Conservation (phyloP, 805 yeast species). For the fission yeast (Schizosaccharomyces pombe) region DNA sequence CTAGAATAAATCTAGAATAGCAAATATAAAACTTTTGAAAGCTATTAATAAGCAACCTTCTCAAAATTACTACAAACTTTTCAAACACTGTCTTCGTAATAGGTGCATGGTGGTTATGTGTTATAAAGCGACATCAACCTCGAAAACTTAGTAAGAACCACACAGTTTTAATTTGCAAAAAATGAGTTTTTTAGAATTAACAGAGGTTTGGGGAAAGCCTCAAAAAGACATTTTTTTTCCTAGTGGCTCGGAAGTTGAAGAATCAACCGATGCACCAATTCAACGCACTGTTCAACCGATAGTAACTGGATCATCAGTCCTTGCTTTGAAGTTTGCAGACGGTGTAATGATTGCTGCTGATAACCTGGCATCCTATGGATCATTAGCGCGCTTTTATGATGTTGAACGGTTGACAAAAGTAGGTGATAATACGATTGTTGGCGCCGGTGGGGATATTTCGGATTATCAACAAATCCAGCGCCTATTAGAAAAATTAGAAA, state of each 20-base stretch:
- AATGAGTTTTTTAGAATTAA: neutral
- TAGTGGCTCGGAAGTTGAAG: neutral
- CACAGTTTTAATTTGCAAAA: neutral
- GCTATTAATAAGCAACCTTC: too few species aligned
- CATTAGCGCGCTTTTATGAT: slow-evolving; percentile 64
- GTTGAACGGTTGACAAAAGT: slow-evolving; percentile 67
- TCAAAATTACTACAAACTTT: too few species aligned
- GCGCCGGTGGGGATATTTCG: slow-evolving; percentile 80
- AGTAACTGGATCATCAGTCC: slow-evolving; percentile 88
- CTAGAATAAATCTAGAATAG: too few species aligned
- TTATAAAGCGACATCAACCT: too few species aligned
- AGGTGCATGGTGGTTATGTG: neutral
- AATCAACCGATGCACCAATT: neutral
- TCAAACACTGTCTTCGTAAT: too few species aligned
- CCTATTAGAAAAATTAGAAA: slow-evolving; percentile 52
- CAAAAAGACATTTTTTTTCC: neutral
- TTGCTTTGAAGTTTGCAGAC: slow-evolving; percentile 68
- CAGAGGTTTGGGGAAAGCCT: neutral
- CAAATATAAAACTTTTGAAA: too few species aligned
- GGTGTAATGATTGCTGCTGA: slow-evolving; percentile 94
- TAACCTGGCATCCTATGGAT: slow-evolving; percentile 75
- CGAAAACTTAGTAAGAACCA: neutral
- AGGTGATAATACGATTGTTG: slow-evolving; percentile 72
- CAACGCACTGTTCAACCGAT: slow-evolving; percentile 81
- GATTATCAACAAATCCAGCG: slow-evolving; percentile 72